Percentiles rank a stretch among this genome's conserved stretches.
Evolutionary conservation across 768 basidiomycete species (phyloP).

Genomic region (Psilocybe cyanescens): DNA sequence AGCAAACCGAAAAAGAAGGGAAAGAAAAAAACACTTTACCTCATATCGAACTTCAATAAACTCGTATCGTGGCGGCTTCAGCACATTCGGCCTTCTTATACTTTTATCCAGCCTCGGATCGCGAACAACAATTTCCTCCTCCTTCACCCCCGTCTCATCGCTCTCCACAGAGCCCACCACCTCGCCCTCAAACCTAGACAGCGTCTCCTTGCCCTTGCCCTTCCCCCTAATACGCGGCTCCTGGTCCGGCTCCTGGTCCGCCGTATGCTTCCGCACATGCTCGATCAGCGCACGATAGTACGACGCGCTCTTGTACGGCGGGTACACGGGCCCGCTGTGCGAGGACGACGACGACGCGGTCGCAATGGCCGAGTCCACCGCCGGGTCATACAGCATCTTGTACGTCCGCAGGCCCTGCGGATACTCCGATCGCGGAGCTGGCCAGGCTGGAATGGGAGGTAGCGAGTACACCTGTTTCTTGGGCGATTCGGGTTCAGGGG

Average conservation of each 20-base stretch:
- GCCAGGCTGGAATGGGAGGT: slow-evolving; percentile 52
- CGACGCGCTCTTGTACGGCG: slow-evolving; percentile 19
- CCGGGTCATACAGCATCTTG: slow-evolving; percentile 68
- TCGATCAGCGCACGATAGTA: slow-evolving; percentile 44
- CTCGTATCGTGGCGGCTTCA: slow-evolving; percentile 30
- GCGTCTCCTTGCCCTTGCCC: slow-evolving; percentile 62
- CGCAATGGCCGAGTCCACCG: slow-evolving; percentile 43
- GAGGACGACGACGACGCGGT: slow-evolving; percentile 13
- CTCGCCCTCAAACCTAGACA: slow-evolving; percentile 56
- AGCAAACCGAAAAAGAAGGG: neutral
- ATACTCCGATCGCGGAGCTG: slow-evolving; percentile 55
- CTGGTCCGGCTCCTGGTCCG: slow-evolving; percentile 11
- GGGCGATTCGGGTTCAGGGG: neutral
- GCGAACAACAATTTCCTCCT: slow-evolving; percentile 39
- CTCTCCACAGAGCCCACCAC: slow-evolving; percentile 21
- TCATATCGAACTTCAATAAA: slow-evolving; percentile 58
- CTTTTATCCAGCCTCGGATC: slow-evolving; percentile 62
- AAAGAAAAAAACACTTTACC: slow-evolving; percentile 41
- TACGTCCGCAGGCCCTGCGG: slow-evolving; percentile 47
- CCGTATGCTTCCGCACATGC: slow-evolving; percentile 37
- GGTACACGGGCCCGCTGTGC: slow-evolving; percentile 7
- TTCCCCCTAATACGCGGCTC: slow-evolving; percentile 58
- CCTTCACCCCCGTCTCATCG: slow-evolving; percentile 29
- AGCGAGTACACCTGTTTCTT: slow-evolving; percentile 22
- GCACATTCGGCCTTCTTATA: slow-evolving; percentile 23